Conservation (phyloP, 1,284 basidiomycete genomes). For the Abortiporus biennis region DNA sequence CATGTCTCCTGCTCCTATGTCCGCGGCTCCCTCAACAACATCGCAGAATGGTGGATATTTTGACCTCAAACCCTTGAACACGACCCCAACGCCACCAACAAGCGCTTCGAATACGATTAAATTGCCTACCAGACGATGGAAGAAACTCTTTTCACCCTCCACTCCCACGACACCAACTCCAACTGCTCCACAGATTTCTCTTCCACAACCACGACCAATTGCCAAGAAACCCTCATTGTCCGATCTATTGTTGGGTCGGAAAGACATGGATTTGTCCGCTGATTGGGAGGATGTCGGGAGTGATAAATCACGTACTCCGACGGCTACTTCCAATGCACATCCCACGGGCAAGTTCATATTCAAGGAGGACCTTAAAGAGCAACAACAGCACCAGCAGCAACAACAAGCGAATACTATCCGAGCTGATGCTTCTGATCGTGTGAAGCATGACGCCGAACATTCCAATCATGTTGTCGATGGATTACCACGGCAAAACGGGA, state of each 20-base stretch:
- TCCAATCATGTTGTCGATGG: constrained; percentile 14
- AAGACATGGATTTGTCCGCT: constrained; percentile 45
- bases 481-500: constrained; percentile 14
- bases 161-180: constrained; percentile 32
- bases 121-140: constrained; percentile 69
- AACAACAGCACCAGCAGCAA: constrained; percentile 8
- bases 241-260: constrained; percentile 49
- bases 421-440: too few relatives aligned
- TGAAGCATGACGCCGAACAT: constrained; percentile 10
- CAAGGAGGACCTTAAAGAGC: constrained; percentile 9
- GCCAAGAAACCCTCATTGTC: constrained; percentile 58
- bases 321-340: constrained; percentile 29
- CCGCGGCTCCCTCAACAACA: constrained; percentile 37
- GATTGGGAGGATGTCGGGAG: constrained; percentile 60
- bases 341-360: neutral
- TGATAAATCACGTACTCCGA: constrained; percentile 40
- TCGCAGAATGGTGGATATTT: constrained; percentile 48
- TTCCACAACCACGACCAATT: constrained; percentile 22
- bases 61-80: constrained; percentile 20
- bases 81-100: constrained; percentile 31
- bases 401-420: too few relatives aligned
- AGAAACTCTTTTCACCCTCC: constrained; percentile 48
- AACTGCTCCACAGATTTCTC: constrained; percentile 25
- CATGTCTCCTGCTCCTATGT: constrained; percentile 32
- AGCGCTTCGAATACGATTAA: constrained; percentile 40